Conservation (phyloP, 75 land plant genomes). For the Pinus taeda region DNA sequence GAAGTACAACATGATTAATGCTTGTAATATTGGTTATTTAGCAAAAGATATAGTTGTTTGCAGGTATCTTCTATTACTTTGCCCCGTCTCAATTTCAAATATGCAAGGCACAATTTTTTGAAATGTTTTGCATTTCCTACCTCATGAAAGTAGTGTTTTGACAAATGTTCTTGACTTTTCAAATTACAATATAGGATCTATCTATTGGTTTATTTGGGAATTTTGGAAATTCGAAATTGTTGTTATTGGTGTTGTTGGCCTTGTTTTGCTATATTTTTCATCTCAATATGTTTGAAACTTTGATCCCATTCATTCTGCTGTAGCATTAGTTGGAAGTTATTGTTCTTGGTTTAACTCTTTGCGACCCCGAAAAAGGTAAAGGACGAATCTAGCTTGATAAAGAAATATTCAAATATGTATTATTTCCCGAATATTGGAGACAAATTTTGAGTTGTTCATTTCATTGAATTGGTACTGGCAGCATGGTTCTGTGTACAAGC, state of each 20-base stretch:
- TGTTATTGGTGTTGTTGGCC: neutral
- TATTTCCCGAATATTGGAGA: neutral
- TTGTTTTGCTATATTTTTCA: neutral
- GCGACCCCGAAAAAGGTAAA: neutral
- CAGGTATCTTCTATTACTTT: neutral
- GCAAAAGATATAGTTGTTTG: neutral
- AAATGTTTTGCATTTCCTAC: neutral
- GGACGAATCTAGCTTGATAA: neutral
- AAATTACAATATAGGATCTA: no score
- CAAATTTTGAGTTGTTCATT: neutral
- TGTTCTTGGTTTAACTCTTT: neutral
- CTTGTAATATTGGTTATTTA: neutral
- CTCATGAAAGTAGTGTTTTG: no score
- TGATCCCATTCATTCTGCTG: neutral
- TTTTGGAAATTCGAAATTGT: neutral
- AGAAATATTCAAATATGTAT: neutral
- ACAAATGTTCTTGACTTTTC: no score
- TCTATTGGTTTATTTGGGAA: neutral
- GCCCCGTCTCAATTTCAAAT: neutral
- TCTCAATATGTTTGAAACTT: neutral
- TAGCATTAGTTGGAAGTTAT: neutral
- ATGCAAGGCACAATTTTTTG: neutral
- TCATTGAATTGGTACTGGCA: conserved; percentile 28
- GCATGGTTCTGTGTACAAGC: conserved; percentile 99
- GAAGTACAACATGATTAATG: neutral